These are phyloP conservation scores for Cylindrodendrum hubeiense DNA, from an alignment of 2,329 filamentous ascomycete species.

Conservation along the genomic window DNA sequence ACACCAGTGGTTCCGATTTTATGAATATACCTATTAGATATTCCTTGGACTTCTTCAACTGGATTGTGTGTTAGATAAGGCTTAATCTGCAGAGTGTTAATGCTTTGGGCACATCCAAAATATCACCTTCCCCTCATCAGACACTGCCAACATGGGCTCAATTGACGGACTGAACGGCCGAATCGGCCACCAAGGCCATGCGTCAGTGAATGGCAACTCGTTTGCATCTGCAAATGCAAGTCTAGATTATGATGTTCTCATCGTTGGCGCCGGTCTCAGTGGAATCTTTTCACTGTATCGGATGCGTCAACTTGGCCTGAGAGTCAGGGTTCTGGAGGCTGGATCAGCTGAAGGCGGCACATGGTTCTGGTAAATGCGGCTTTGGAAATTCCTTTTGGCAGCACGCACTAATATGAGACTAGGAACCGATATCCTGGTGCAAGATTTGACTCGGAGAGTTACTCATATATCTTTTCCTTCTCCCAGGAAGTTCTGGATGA, in stretches of 20 bases:
- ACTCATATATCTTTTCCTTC: constrained; percentile 58
- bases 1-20: neutral
- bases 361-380: constrained; percentile 54
- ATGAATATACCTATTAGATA: neutral
- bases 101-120: neutral
- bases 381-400: neutral
- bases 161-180: neutral
- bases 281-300: constrained; percentile 57
- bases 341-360: constrained; percentile 57
- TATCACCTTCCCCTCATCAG: neutral
- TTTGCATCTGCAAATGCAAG: neutral
- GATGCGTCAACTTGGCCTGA: constrained; percentile 53
- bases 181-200: neutral
- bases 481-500: constrained; percentile 54
- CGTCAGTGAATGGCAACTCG: neutral
- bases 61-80: no score
- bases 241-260: constrained; percentile 38
- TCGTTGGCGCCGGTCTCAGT: constrained; percentile 45
- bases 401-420: neutral
- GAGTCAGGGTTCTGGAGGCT: constrained; percentile 54
- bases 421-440: constrained; percentile 57
- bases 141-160: neutral
- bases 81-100: no score
- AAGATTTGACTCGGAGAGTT: constrained; percentile 52
- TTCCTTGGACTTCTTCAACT: neutral